Base-by-base conservation (phyloP, 2,329 filamentous ascomycete genomes). In the Ophiostoma fasciatum region DNA sequence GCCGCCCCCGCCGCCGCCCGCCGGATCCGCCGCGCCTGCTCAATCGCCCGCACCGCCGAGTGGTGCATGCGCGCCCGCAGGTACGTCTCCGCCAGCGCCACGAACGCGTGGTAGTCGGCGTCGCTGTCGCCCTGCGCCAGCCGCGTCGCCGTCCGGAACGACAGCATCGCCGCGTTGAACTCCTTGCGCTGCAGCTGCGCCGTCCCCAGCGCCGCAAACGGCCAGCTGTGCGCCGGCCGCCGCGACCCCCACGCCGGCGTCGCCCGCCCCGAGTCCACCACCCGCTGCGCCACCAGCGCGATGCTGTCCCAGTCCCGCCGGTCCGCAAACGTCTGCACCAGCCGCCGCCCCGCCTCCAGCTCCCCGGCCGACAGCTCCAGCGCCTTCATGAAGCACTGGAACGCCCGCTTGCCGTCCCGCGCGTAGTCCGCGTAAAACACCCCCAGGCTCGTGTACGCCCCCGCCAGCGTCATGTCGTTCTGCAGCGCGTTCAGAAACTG, bases 51-150 rank as follows among this genome's bases (percentile, higher is more conserved):
- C 4, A 81, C 83, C 0, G 90, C 88, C n/a, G 90, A 88, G 41
- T 94, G 81, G 50, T 92, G 92, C 43, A 88, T 71, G 9, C 90
- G 88, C 13, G 87, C 93, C 47, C 82, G 90, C 52, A 94, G 81
- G 51, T 98, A 98, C 51, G 85, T 93, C 59, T 98, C 90, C n/a
- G 88, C 90, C 2, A 98, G 67, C 1, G 90, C 90, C 18, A 98
- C 82, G 74, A 88, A 98, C 0, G 83, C 93, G 57, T 98, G 81
- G 50, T 96, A 96, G 55, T 96, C 84, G 28, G 83, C 93, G 57
- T 98, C 81, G 50, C 96, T 96, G 55, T 96, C 84, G 28, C 78
- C 64, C 0, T 87, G 84, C 2, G 76, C 73, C 32, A 94, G 82
- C 36, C 88, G 71, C 23, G 98, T 63, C 10, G 90, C 87, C 2